These are phyloP conservation scores for Rhododendron ovatum DNA, from an alignment of 148 eudicot species.

Conservation along the genomic window DNA sequence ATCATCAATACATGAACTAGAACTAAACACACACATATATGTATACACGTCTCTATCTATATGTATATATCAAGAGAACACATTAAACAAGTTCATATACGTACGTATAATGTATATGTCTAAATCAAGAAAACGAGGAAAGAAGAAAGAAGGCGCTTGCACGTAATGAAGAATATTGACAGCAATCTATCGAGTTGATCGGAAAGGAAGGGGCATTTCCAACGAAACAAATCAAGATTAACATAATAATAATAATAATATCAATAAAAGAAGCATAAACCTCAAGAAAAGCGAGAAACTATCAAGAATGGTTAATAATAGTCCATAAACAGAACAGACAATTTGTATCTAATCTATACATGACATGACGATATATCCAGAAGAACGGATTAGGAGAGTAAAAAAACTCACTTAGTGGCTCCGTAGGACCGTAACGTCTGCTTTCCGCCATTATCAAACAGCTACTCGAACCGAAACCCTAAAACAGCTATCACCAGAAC, in stretches of 20 bases:
- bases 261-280: background rate
- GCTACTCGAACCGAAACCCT: background rate
- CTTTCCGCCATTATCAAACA: conserved; percentile 8
- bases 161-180: background rate
- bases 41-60: background rate
- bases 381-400: background rate
- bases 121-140: background rate
- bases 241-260: background rate
- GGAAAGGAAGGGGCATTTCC: background rate
- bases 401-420: conserved; percentile 1
- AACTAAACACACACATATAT: background rate
- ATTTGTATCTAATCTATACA: background rate
- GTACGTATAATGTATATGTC: background rate
- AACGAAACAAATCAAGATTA: background rate
- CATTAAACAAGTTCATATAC: background rate
- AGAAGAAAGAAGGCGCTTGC: background rate
- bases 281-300: background rate
- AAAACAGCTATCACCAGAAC: background rate
- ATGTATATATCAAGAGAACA: background rate
- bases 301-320: background rate
- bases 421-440: background rate
- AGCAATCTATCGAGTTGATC: background rate
- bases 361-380: background rate
- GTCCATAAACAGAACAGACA: background rate
- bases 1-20: background rate